Evolutionary conservation across 2,329 filamentous ascomycete species (phyloP), one percentile per base, ranked within the genome.

Genomic region (Capronia epimyces): DNA sequence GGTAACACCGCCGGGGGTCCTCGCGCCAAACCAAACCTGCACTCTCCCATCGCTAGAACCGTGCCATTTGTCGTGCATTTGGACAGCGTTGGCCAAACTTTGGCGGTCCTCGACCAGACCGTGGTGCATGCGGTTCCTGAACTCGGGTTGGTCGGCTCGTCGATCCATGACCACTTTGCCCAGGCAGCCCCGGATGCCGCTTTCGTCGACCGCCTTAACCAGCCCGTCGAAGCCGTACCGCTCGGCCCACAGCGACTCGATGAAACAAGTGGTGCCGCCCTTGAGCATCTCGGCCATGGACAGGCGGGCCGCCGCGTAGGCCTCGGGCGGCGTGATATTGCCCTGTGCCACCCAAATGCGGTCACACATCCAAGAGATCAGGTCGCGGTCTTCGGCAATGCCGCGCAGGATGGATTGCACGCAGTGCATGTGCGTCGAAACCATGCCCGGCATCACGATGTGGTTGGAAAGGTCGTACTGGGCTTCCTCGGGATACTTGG

Each of bases 221-320:
- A 43, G 16, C 5, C 40, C 18, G 16, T 24, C 18, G 16, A 43
- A 43, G 3, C 40, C 40, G 9, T 15, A 15, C 3, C 16, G 24
- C 7, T 15, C 18, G 2, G 40, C 16, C 13, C 21, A 21, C 40
- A 43, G 21, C 5, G 40, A 20, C 40, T 43, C 40, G 18, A 43
- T 15, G n/a, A 43, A 43, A 5, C 40, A 43, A 1, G 40, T 43
- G 2, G 40, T 43, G 40, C 40, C 40, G 40, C 40, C 24, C 40
- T 43, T 43, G 18, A 43, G n/a, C 40, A 43, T 43, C 9, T 43
- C 40, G 3, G 40, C 40, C 40, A 43, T 43, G 12, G 40, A 10
- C 20, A 43, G 40, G 16, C 6, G 21, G 9, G 40, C 40, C 10
- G 40, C 40, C 2, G 24, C 40, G 8, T 43, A 43, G 1, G 16